phyloP scores from a whole-genome alignment of 139 green algal species.

The Spirogloea muscicola region DNA sequence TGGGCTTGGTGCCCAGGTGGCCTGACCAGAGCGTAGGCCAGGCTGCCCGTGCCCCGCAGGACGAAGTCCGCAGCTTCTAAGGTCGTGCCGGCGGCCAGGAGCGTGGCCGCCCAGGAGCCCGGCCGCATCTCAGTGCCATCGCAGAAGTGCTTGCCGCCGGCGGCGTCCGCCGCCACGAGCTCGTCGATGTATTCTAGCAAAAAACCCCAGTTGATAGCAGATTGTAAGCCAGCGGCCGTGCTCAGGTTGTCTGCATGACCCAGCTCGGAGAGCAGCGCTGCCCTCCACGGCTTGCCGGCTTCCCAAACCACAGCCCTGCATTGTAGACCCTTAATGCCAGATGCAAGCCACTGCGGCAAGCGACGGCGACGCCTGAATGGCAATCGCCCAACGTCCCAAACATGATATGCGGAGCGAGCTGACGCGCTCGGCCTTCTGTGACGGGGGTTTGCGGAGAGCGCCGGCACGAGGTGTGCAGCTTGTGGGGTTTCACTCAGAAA shows the following conservation, averaged over 20 bases:
- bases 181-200: slow-evolving; percentile 10
- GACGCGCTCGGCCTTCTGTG: too few species aligned
- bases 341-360: too few species aligned
- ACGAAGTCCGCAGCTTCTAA: slow-evolving; percentile 55
- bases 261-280: background rate
- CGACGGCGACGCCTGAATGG: too few species aligned
- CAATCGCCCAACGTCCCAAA: too few species aligned
- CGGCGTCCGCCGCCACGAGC: slow-evolving; percentile 1
- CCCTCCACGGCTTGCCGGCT: too few species aligned
- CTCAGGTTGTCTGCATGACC: background rate
- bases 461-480: background rate
- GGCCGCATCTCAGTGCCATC: slow-evolving; percentile 10
- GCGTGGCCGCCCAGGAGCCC: slow-evolving; percentile 53
- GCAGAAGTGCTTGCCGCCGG: slow-evolving; percentile 9
- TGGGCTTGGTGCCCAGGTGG: slow-evolving; percentile 42
- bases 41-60: slow-evolving; percentile 25
- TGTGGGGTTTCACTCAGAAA: background rate
- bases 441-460: background rate
- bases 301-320: too few species aligned
- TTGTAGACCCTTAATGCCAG: too few species aligned
- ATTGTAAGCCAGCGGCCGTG: background rate
- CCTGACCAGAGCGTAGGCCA: slow-evolving; percentile 25
- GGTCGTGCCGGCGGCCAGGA: slow-evolving; percentile 54
- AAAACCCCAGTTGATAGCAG: too few species aligned
- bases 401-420: too few species aligned